Conservation (phyloP, 129 eudicot species). For the Scalesia atractyloides region DNA sequence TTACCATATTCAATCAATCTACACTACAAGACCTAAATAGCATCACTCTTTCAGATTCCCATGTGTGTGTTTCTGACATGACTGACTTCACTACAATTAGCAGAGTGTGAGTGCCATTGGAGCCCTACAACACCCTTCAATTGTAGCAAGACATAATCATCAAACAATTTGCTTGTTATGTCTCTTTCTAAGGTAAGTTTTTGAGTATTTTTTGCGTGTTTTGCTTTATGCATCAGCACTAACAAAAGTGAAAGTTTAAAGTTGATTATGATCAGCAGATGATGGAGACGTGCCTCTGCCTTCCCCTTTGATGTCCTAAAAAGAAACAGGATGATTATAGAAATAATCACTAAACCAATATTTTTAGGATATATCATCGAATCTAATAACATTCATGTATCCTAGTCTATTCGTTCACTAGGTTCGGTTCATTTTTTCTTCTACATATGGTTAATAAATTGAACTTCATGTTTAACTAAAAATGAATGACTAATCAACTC, state of each 20-base stretch:
- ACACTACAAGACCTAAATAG: slow-evolving; percentile 13
- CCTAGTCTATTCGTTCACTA: too few relatives aligned
- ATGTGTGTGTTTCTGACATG: slow-evolving; percentile 16
- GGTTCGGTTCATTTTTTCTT: neutral
- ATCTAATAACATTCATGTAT: too few relatives aligned
- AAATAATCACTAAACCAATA: too few relatives aligned
- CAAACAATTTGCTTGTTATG: slow-evolving; percentile 28
- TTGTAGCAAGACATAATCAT: slow-evolving; percentile 32
- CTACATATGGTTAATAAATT: neutral
- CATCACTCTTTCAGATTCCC: slow-evolving; percentile 20
- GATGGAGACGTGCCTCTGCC: slow-evolving; percentile 30
- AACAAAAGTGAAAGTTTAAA: slow-evolving; percentile 33
- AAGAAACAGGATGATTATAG: neutral
- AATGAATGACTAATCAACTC: neutral
- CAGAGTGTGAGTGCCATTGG: slow-evolving; percentile 4
- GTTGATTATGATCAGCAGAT: slow-evolving; percentile 29
- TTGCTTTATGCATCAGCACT: slow-evolving; percentile 27
- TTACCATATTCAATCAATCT: slow-evolving; percentile 25
- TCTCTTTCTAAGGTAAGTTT: slow-evolving; percentile 22
- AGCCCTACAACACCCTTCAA: slow-evolving; percentile 25
- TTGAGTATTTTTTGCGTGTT: slow-evolving; percentile 8
- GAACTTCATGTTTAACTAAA: neutral
- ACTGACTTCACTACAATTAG: slow-evolving; percentile 27
- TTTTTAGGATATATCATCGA: too few relatives aligned
- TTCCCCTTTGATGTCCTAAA: neutral